phyloP scores from a whole-genome alignment of 225 moss, liverwort and hornwort genomes.

The Takakia lepidozioides region DNA sequence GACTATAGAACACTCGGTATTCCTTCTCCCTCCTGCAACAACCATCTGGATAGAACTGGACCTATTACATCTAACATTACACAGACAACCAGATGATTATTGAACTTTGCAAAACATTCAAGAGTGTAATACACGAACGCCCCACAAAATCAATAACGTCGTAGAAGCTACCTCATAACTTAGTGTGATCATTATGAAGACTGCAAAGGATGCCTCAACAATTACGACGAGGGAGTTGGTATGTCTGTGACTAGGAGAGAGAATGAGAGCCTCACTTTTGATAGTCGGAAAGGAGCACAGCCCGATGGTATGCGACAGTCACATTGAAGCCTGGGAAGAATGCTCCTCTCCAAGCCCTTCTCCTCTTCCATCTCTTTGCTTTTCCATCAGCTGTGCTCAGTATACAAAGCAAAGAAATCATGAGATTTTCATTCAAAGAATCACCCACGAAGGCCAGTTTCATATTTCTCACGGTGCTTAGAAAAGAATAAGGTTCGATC shows the following conservation, averaged over 20 bases:
- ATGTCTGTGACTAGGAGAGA: not conserved
- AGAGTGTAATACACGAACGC: not conserved
- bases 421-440: constrained; percentile 42
- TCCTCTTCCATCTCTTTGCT: constrained; percentile 39
- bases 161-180: not conserved
- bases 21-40: not conserved
- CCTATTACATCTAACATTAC: too few relatives aligned
- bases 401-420: constrained; percentile 33
- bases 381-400: constrained; percentile 19
- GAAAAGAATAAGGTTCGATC: constrained; percentile 25
- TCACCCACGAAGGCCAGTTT: constrained; percentile 39
- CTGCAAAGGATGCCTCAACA: not conserved
- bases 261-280: constrained; percentile 16
- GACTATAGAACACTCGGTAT: not conserved
- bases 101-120: not conserved
- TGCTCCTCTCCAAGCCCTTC: constrained; percentile 30
- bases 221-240: not conserved
- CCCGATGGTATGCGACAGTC: constrained; percentile 39
- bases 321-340: constrained; percentile 30
- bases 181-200: too few relatives aligned
- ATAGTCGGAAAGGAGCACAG: constrained; percentile 41
- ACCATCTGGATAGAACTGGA: too few relatives aligned
- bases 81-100: too few relatives aligned
- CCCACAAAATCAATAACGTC: not conserved
- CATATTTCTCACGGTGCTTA: constrained; percentile 16